phyloP scores from a whole-genome alignment of 2,329 filamentous ascomycete genomes.

The Blastomyces emzantsi region DNA sequence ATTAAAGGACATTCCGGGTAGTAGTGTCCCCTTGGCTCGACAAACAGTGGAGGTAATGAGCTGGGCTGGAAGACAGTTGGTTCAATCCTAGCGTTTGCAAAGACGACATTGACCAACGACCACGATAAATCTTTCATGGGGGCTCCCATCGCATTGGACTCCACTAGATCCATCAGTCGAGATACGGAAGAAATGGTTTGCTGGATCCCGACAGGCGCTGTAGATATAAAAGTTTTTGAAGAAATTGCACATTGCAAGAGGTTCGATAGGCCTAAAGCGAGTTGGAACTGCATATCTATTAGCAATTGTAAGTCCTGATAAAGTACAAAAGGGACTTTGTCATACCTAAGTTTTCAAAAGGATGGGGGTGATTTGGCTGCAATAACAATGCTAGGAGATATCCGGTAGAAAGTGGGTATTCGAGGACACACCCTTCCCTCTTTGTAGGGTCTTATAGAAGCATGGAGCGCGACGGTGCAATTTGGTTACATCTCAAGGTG shows the following conservation, averaged over 20 bases:
- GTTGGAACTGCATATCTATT: background rate
- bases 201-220: slow-evolving; percentile 59
- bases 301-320: background rate
- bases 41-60: background rate
- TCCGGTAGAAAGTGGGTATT: background rate
- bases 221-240: slow-evolving; percentile 73
- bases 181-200: slow-evolving; percentile 61
- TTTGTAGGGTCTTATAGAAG: slow-evolving; percentile 5
- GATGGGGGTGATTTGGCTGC: background rate
- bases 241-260: slow-evolving; percentile 47
- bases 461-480: background rate
- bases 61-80: background rate
- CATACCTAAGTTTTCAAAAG: background rate
- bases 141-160: slow-evolving; percentile 51
- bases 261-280: background rate
- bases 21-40: background rate
- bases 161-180: slow-evolving; percentile 57
- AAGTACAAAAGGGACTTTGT: background rate
- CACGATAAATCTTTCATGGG: slow-evolving; percentile 67
- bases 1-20: background rate
- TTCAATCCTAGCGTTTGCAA: slow-evolving; percentile 30
- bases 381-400: background rate
- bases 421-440: background rate
- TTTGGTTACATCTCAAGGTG: background rate
- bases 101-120: slow-evolving; percentile 54